Conservation (phyloP, 1,284 basidiomycete genomes). For the Naganishia sp. region DNA sequence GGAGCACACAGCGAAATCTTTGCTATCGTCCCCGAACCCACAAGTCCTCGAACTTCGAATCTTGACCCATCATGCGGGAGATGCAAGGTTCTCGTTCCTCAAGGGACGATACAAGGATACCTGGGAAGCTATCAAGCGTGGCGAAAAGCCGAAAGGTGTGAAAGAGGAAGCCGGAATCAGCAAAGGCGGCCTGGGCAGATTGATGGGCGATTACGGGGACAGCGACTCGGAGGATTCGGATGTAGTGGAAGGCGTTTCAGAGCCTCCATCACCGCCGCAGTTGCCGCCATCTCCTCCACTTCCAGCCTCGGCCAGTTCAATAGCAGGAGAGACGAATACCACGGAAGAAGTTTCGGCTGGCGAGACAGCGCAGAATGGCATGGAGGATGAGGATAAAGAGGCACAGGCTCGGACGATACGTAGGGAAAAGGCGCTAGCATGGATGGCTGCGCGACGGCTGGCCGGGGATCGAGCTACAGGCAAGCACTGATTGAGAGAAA, state of each 20-base stretch:
- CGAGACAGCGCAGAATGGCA: too few relatives aligned
- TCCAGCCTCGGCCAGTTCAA: not conserved
- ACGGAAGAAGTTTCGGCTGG: not conserved
- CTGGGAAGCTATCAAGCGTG: constrained; percentile 57
- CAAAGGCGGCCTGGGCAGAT: constrained; percentile 38
- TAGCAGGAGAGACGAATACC: too few relatives aligned
- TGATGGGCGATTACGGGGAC: constrained; percentile 49
- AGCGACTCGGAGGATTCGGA: constrained; percentile 39
- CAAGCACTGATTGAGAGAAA: not conserved
- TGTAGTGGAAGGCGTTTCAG: constrained; percentile 32
- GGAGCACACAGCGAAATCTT: constrained; percentile 68
- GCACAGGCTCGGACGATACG: constrained; percentile 28
- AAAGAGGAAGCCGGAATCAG: constrained; percentile 33
- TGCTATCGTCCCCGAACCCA: constrained; percentile 69
- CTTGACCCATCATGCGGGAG: constrained; percentile 71
- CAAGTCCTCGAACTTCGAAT: constrained; percentile 82
- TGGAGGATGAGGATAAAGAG: not conserved
- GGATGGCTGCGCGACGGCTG: constrained; percentile 23
- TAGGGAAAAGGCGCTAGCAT: constrained; percentile 31
- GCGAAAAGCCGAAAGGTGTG: constrained; percentile 27
- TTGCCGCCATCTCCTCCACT: constrained; percentile 32
- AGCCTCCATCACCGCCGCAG: constrained; percentile 13
- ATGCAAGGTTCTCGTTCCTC: constrained; percentile 74
- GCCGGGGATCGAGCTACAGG: not conserved
- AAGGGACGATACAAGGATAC: constrained; percentile 67